Evolutionary conservation across 768 basidiomycete species (phyloP).

Genomic region (Boletus bicolor): DNA sequence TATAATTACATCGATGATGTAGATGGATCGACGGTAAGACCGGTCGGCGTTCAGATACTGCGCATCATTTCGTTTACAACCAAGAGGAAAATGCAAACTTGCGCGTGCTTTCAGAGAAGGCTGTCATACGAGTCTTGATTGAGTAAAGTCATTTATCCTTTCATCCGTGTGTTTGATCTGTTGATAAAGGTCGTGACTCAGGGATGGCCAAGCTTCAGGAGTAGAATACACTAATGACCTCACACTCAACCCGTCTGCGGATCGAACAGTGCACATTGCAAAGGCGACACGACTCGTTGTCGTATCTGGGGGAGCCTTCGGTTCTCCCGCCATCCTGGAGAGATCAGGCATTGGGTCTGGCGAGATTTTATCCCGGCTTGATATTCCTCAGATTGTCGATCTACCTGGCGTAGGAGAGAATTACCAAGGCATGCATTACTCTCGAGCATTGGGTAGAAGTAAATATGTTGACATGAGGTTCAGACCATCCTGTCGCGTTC

Average conservation of each 20-base stretch:
- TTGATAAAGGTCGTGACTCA: not conserved
- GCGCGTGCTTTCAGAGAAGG: constrained; percentile 37
- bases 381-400: constrained; percentile 51
- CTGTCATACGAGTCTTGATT: constrained; percentile 48
- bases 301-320: constrained; percentile 51
- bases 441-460: not conserved
- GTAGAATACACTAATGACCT: constrained; percentile 47
- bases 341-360: constrained; percentile 65
- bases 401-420: constrained; percentile 77
- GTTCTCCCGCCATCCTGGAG: constrained; percentile 55
- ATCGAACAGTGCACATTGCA: constrained; percentile 25
- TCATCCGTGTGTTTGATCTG: not conserved
- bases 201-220: constrained; percentile 39
- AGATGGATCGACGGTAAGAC: constrained; percentile 54
- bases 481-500: constrained; percentile 33
- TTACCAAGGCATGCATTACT: constrained; percentile 42
- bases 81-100: constrained; percentile 43
- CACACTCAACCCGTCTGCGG: constrained; percentile 18
- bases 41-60: constrained; percentile 55
- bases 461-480: not conserved
- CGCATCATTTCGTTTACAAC: constrained; percentile 52
- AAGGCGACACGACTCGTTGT: constrained; percentile 46
- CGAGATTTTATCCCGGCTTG: constrained; percentile 43
- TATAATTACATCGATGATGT: not conserved
- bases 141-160: constrained; percentile 34